Conservation (phyloP, 257 asterid species). For the Anisodus tanguticus region DNA sequence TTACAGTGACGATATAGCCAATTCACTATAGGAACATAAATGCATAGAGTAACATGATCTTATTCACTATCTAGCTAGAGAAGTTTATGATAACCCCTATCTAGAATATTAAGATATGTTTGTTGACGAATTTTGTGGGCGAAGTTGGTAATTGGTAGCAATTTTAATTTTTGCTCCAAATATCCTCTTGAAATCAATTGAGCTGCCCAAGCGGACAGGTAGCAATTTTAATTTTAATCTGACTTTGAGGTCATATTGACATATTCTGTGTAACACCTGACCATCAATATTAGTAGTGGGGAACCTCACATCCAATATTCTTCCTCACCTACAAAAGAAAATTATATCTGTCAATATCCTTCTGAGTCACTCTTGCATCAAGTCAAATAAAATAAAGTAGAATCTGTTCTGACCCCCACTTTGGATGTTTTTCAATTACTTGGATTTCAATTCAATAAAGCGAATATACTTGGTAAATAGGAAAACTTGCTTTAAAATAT, state of each 20-base stretch:
- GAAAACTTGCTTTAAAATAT: slow-evolving; percentile 17
- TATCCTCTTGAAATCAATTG: too few relatives aligned
- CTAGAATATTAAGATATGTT: not conserved
- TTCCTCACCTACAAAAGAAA: not conserved
- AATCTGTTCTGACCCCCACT: slow-evolving; percentile 22
- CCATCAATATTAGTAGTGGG: slow-evolving; percentile 3
- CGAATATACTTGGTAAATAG: slow-evolving; percentile 25
- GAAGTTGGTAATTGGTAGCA: slow-evolving; percentile 3
- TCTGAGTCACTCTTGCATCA: slow-evolving; percentile 26
- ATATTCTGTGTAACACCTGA: slow-evolving; percentile 18
- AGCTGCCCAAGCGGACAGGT: too few relatives aligned
- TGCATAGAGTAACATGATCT: not conserved
- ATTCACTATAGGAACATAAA: not conserved
- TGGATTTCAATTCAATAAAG: not conserved
- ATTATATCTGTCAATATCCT: slow-evolving; percentile 5
- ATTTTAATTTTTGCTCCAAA: too few relatives aligned
- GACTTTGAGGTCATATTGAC: not conserved
- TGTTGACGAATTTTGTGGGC: slow-evolving; percentile 20
- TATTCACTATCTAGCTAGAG: not conserved
- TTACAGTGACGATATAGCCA: not conserved
- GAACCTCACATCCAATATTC: slow-evolving; percentile 10
- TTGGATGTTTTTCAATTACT: not conserved
- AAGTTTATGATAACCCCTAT: not conserved
- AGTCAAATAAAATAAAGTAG: slow-evolving; percentile 22
- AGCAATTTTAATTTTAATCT: not conserved